Evolutionary conservation across 148 eudicot species (phyloP).

Genomic region (Vaccinium vitisidaea): DNA sequence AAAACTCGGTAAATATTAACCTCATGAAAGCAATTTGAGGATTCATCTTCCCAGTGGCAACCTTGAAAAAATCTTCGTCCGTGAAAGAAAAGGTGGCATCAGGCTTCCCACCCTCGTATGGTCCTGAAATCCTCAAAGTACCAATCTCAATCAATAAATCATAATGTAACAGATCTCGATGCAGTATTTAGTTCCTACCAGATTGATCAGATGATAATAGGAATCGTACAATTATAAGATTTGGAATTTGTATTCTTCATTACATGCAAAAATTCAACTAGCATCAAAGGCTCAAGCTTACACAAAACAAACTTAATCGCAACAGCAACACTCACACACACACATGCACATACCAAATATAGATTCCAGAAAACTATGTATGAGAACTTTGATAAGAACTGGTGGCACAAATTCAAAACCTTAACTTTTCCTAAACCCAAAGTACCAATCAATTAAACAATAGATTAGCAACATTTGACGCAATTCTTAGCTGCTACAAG

Average conservation of each 20-base stretch:
- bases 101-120: conserved; percentile 86
- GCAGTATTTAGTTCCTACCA: not conserved
- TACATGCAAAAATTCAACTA: not conserved
- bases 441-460: not conserved
- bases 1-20: conserved; percentile 18
- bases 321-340: not conserved
- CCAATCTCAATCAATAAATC: not conserved
- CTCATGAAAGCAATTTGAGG: conserved; percentile 97
- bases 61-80: conserved; percentile 83
- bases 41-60: conserved; percentile 93
- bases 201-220: not conserved
- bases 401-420: not conserved
- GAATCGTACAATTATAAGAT: not conserved
- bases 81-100: conserved; percentile 86
- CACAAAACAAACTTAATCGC: not conserved
- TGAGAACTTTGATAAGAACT: not conserved
- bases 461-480: not conserved
- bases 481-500: not conserved
- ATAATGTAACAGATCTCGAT: not conserved
- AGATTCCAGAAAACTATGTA: not conserved
- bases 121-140: conserved; percentile 43
- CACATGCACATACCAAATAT: not conserved
- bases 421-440: not conserved
- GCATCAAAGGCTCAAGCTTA: not conserved
- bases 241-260: not conserved